phyloP scores from a whole-genome alignment of 1,284 basidiomycete species.

The Bondarzewia mesenterica region DNA sequence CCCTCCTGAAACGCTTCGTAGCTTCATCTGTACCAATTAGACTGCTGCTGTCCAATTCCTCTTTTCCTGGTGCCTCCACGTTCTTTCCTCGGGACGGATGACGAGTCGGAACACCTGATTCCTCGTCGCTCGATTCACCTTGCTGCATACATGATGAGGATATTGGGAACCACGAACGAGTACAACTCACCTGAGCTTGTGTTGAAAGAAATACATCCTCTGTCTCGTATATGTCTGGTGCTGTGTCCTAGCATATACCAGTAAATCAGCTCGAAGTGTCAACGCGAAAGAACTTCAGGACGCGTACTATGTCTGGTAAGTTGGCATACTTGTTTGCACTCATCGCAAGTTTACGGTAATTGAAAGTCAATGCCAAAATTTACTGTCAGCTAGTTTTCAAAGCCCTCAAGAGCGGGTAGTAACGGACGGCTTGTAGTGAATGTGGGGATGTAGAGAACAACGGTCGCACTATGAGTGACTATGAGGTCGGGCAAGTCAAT shows the following conservation, averaged over 20 bases:
- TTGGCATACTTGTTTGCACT: conserved; percentile 77
- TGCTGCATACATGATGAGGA: conserved; percentile 28
- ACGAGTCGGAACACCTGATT: conserved; percentile 33
- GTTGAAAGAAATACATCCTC: conserved; percentile 62
- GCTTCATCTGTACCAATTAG: conserved; percentile 53
- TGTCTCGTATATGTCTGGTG: conserved; percentile 89
- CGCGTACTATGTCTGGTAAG: conserved; percentile 79
- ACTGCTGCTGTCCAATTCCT: conserved; percentile 44
- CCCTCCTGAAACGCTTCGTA: conserved; percentile 55
- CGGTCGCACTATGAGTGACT: no score
- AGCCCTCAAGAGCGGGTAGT: no score
- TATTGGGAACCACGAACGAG: neutral
- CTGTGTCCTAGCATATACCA: conserved; percentile 59
- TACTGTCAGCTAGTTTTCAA: no score
- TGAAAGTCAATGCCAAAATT: no score
- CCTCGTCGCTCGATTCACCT: conserved; percentile 61
- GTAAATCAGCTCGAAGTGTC: conserved; percentile 3
- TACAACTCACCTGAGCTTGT: conserved; percentile 34
- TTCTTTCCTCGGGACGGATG: conserved; percentile 25
- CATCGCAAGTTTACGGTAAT: conserved; percentile 40
- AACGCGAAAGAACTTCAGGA: conserved; percentile 1
- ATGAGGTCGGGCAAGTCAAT: no score
- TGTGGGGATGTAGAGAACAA: no score
- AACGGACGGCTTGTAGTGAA: no score
- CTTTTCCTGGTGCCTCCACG: conserved; percentile 26